phyloP scores from a whole-genome alignment of 1,284 basidiomycete species.

The Ceratorhiza oryzae-sativae region DNA sequence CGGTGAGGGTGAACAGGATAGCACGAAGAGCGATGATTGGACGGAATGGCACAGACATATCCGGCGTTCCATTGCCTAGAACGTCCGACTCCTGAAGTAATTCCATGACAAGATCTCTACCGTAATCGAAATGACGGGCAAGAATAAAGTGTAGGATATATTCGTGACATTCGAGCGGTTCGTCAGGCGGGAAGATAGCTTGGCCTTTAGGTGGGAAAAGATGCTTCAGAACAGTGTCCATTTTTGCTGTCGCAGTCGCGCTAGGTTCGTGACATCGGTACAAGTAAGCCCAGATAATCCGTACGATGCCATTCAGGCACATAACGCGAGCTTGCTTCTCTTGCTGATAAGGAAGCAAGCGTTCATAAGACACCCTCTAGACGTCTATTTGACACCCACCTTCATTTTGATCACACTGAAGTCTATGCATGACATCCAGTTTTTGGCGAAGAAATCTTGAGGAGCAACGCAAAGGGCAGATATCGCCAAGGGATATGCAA shows the following conservation, averaged over 20 bases:
- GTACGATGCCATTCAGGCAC: conserved; percentile 83
- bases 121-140: conserved; percentile 86
- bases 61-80: conserved; percentile 43
- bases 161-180: conserved; percentile 78
- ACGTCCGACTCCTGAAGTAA: conserved; percentile 69
- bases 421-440: conserved; percentile 81
- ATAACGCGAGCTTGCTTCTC: conserved; percentile 78
- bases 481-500: conserved; percentile 86
- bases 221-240: conserved; percentile 78
- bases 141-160: conserved; percentile 85
- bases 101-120: conserved; percentile 80
- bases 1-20: conserved; percentile 73
- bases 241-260: conserved; percentile 76
- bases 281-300: conserved; percentile 92
- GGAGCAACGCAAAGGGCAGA: conserved; percentile 88
- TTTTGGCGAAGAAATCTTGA: conserved; percentile 80
- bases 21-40: conserved; percentile 81
- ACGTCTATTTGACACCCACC: conserved; percentile 54
- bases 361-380: neutral
- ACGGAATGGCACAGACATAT: conserved; percentile 71
- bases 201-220: conserved; percentile 81
- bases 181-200: conserved; percentile 72
- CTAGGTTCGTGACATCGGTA: conserved; percentile 89
- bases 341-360: conserved; percentile 52
- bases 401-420: conserved; percentile 77